Evolutionary conservation across 345 rosid genomes (phyloP).

Genomic region (Microcos paniculata): DNA sequence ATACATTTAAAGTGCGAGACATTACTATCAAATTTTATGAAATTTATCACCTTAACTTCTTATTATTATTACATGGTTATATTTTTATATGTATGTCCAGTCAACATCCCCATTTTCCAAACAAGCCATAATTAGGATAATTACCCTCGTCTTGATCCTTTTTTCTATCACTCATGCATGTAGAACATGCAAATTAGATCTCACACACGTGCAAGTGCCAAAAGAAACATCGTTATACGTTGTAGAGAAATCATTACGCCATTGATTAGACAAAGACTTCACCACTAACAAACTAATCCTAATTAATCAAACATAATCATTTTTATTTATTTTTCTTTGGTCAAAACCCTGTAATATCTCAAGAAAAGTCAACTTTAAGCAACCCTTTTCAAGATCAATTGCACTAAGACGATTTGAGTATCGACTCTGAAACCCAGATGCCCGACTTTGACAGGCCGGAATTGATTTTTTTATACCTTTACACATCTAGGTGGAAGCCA

Average conservation of each 20-base stretch:
- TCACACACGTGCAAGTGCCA: neutral
- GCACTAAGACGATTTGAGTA: constrained; percentile 20
- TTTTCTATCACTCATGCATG: neutral
- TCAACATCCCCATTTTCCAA: neutral
- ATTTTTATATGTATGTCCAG: too few species aligned
- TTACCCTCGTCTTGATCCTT: neutral
- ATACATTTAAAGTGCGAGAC: too few species aligned
- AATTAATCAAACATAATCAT: neutral
- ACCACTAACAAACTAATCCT: too few species aligned
- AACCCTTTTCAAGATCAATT: constrained; percentile 1
- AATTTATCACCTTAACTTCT: too few species aligned
- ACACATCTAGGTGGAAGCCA: constrained; percentile 27
- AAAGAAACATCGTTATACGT: neutral
- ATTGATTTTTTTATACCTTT: neutral
- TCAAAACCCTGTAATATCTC: constrained; percentile 24
- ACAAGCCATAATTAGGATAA: neutral
- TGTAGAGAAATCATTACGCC: neutral
- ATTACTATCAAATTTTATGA: too few species aligned
- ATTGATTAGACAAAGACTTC: neutral
- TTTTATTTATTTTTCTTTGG: neutral
- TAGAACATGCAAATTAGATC: constrained; percentile 3
- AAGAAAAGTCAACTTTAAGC: constrained; percentile 26
- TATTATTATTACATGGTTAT: too few species aligned
- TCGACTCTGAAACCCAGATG: neutral
- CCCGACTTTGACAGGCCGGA: constrained; percentile 19